phyloP scores from a whole-genome alignment of 2,329 filamentous ascomycete genomes.

The Penicillium sp. region DNA sequence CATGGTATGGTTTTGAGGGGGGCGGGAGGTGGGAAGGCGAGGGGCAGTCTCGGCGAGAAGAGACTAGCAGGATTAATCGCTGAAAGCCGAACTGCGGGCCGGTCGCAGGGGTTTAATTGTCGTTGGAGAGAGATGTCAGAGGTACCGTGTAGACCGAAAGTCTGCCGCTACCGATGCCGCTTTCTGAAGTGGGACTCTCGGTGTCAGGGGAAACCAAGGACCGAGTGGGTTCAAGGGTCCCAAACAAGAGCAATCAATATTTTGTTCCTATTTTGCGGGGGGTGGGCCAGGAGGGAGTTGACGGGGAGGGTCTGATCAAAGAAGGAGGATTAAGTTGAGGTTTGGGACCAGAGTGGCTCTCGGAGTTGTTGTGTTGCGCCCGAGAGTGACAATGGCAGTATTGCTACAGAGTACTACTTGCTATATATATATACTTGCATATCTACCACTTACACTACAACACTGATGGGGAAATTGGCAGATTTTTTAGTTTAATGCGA shows the following conservation, averaged over 20 bases:
- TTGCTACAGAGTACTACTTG: background rate
- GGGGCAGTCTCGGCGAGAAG: constrained; percentile 10
- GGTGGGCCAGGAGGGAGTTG: background rate
- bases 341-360: constrained; percentile 19
- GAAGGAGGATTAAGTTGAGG: constrained; percentile 18
- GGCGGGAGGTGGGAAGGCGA: constrained; percentile 1
- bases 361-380: constrained; percentile 7
- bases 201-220: constrained; percentile 32
- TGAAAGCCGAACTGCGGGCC: constrained; percentile 25
- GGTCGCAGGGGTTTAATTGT: constrained; percentile 28
- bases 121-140: constrained; percentile 26
- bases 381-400: constrained; percentile 1
- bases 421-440: background rate
- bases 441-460: too few species aligned
- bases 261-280: background rate
- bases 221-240: constrained; percentile 20
- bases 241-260: background rate
- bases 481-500: too few species aligned
- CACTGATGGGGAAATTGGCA: too few species aligned
- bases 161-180: constrained; percentile 20
- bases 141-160: constrained; percentile 27
- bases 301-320: background rate
- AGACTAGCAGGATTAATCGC: constrained; percentile 7
- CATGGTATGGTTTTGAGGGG: constrained; percentile 49
- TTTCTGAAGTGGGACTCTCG: constrained; percentile 30